Conservation (phyloP, 345 rosid genomes). For the Populus deltoides region DNA sequence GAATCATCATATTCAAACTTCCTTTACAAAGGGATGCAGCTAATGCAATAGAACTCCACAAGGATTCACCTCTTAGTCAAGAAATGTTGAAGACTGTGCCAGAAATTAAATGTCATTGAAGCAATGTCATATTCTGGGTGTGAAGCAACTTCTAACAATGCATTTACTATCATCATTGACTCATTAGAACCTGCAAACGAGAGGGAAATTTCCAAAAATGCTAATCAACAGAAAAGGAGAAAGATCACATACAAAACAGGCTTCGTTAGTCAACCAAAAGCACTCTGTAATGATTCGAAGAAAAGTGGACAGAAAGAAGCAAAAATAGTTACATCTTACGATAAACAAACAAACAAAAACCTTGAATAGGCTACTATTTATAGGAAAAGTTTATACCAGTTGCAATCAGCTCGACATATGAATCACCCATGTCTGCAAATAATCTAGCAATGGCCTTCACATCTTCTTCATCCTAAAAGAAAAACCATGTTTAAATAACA, state of each 20-base stretch:
- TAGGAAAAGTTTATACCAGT: conserved; percentile 48
- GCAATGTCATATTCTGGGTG: conserved; percentile 95
- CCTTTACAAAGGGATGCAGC: conserved; percentile 11
- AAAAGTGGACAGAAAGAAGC: conserved; percentile 9
- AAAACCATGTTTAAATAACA: conserved; percentile 10
- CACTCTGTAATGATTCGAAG: conserved; percentile 8
- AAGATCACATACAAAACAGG: conserved; percentile 4
- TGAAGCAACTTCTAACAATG: conserved; percentile 86
- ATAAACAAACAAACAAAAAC: not conserved
- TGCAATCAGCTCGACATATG: conserved; percentile 92
- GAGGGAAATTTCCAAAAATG: not conserved
- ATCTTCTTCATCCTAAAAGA: conserved; percentile 93
- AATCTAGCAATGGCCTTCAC: conserved; percentile 95
- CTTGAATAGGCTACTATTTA: not conserved
- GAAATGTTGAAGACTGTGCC: conserved; percentile 94
- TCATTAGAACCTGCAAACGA: conserved; percentile 69
- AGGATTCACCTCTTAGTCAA: conserved; percentile 72
- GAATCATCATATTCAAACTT: conserved; percentile 21
- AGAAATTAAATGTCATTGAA: conserved; percentile 98
- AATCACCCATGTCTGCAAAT: conserved; percentile 97
- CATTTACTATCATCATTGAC: conserved; percentile 80
- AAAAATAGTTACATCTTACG: not conserved
- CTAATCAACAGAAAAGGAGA: conserved; percentile 10
- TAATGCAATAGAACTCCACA: conserved; percentile 14
- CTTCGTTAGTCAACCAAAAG: conserved; percentile 15